Evolutionary conservation across 148 eudicot genomes (phyloP), one percentile per base, ranked within the genome.

Genomic region (Euryodendron excelsum): DNA sequence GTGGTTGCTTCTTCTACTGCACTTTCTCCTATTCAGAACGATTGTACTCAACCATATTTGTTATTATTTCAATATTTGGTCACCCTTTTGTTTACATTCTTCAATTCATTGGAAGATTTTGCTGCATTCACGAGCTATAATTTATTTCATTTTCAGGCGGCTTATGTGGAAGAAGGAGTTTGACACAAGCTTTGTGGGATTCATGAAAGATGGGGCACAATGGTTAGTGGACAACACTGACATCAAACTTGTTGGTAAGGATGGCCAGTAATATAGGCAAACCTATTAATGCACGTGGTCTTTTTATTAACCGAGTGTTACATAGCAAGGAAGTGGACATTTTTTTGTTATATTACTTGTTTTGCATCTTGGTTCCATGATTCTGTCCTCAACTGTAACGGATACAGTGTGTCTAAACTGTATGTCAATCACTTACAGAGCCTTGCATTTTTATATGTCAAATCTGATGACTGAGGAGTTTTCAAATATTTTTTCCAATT

Each of bases 151-250:
- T 48, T 48, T 48, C 15, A 48, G 53, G 86, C 67, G 78, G 47
- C 91, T 94, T 30, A 94, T 94, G 98, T 90, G 81, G 84, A 90
- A 89, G 82, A 92, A 87, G 87, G 97, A 81, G 85, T 92, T 94
- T 68, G 98, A 94, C 85, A 53, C 93, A 68, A 92, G 92, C 91
- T 94, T 90, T 82, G 94, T 91, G 66, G 98, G 91, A 68, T 94
- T 94, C 85, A 91, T 89, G 90, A 82, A 89, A 77, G 97, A 94
- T 75, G 98, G 98, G 61, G 98, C 98, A 48, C 92, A 92, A 69
- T 94, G 98, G 98, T 79, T 94, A 72, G 89, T 86, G 23, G 96
- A 94, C 78, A 91, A 92, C 82, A 92, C 98, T 68, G 98, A 94
- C 85, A 88, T 94, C 86, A 88, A 94, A 81, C 94, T 94, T 84